Evolutionary conservation across 2,329 filamentous ascomycete species (phyloP).

Genomic region (Hortaea sp.): DNA sequence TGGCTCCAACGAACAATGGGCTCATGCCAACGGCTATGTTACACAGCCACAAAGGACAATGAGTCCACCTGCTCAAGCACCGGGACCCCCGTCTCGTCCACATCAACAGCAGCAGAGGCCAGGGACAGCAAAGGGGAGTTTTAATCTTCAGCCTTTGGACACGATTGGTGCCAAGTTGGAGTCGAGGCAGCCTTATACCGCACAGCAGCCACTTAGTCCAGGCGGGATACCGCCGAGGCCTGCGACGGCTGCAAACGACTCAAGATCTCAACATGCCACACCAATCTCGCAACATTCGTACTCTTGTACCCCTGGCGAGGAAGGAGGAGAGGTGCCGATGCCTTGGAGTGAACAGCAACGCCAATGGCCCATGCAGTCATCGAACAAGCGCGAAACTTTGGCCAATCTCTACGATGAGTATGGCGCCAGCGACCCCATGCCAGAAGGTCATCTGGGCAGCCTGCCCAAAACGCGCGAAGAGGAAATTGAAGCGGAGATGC

Average conservation of each 20-base stretch:
- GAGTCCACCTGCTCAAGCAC: background rate
- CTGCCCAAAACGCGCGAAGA: conserved; percentile 21
- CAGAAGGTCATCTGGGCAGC: background rate
- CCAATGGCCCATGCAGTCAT: conserved; percentile 3
- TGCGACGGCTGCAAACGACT: conserved; percentile 6
- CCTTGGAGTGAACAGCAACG: background rate
- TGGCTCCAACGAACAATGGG: no score
- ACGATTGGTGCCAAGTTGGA: background rate
- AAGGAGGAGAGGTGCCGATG: background rate
- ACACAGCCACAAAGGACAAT: background rate
- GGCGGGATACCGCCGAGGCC: conserved; percentile 1
- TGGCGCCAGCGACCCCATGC: background rate
- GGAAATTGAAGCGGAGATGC: conserved; percentile 48
- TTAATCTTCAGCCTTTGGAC: background rate
- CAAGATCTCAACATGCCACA: background rate
- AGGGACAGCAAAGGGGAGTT: background rate
- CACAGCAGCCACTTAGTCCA: conserved; percentile 6
- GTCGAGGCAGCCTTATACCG: background rate
- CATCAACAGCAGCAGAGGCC: background rate
- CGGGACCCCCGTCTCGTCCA: background rate
- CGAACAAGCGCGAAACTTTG: conserved; percentile 29
- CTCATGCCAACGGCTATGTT: no score
- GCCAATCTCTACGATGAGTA: conserved; percentile 42
- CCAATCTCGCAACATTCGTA: background rate
- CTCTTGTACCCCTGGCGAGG: background rate